Evolutionary conservation across 2,329 filamentous ascomycete species (phyloP).

Genomic region (Arthrobotrys sphaeroides): DNA sequence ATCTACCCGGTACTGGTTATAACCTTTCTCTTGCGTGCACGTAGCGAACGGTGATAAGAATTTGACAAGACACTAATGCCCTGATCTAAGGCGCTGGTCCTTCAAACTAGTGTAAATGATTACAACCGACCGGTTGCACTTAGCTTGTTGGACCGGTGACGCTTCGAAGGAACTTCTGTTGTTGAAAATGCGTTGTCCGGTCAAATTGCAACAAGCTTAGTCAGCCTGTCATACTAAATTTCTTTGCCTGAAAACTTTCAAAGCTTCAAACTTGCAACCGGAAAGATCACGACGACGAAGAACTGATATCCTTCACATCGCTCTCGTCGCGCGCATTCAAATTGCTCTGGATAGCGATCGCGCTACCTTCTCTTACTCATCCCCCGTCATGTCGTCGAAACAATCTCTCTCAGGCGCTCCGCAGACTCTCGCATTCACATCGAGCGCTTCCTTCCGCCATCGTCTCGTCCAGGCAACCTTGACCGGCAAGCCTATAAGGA

Average conservation of each 20-base stretch:
- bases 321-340: neutral
- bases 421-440: constrained; percentile 78
- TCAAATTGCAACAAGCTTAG: constrained; percentile 30
- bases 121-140: too few relatives aligned
- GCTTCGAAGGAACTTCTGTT: too few relatives aligned
- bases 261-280: neutral
- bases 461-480: constrained; percentile 90
- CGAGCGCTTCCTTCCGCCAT: constrained; percentile 81
- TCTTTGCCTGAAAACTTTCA: constrained; percentile 22
- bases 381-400: constrained; percentile 16
- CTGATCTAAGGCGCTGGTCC: too few relatives aligned
- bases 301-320: neutral
- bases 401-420: constrained; percentile 58
- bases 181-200: neutral
- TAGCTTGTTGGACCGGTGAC: too few relatives aligned
- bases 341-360: constrained; percentile 3
- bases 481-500: constrained; percentile 86
- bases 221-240: constrained; percentile 16
- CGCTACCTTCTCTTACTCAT: neutral
- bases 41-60: too few relatives aligned
- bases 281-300: neutral
- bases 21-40: too few relatives aligned
- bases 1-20: too few relatives aligned
- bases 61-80: too few relatives aligned
- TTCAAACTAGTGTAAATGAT: too few relatives aligned